Base-by-base conservation (phyloP, 2,329 filamentous ascomycete species). In the Paecilomyces variotii region DNA sequence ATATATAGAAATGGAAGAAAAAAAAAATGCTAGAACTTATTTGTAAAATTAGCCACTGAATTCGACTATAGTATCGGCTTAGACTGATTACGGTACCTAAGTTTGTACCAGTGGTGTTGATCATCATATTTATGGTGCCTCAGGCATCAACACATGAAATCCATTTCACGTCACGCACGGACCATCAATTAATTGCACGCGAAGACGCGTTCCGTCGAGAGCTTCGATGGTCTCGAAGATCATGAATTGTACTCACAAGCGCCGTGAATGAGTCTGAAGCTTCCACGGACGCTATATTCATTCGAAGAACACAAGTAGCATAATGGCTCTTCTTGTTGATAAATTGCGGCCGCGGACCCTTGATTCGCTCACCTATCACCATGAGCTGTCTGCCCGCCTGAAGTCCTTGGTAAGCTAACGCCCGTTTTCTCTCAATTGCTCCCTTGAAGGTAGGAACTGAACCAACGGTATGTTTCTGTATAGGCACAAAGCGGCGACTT, bases 401-500 rank as follows among this genome's bases (percentile, higher is more conserved):
- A 86, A 87, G 66, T 91, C 94, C 30, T 82, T 99, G 62, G 92
- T 96, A 84, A 67, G 83, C 66, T 59, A 53, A 60, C 35, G 28
- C 19, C 12, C 54, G 11, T 32, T 39, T 19, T 19, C 25, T 32
- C 6, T 27, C 32, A n/a, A 19, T 54, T 53, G 27, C 24, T 56
- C 14, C 5, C 54, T 57, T 14, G 34, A 11, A 60, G 55, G 50
- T 54, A 56, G 19, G 5, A 19, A 2, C 26, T 45, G 27, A 60
- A 56, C 60, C 60, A 50, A 58, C 62, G 24, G 61, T 55, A 58
- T 54, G 52, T 57, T 66, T 7, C 25, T 60, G 45, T 24, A 56
- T 61, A 96, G 92, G 94, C 94, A 57, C 90, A 95, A 84, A 95
- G 89, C 76, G 91, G 93, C 67, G 95, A 99, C 74, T 99, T 99